These are phyloP conservation scores for Hygrophorus pudorinus DNA, from an alignment of 768 basidiomycete genomes.

Conservation along the genomic window DNA sequence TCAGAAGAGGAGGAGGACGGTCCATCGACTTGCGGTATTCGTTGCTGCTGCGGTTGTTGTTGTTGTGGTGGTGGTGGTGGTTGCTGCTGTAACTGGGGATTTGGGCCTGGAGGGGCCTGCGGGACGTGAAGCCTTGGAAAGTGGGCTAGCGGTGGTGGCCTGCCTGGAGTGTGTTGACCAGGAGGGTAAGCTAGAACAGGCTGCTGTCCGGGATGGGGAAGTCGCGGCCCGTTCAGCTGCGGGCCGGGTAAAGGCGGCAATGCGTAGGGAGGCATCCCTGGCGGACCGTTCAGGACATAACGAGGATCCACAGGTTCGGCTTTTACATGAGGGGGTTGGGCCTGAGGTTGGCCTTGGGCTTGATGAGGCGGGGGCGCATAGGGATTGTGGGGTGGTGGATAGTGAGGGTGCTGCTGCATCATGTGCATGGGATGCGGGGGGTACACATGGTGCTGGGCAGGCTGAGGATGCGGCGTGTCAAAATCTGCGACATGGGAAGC, in stretches of 20 bases:
- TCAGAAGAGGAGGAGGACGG: slow-evolving; percentile 66
- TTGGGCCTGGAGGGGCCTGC: background rate
- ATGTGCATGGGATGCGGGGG: slow-evolving; percentile 56
- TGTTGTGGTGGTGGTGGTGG: slow-evolving; percentile 3
- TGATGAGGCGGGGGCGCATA: slow-evolving; percentile 31
- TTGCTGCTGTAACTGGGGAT: background rate
- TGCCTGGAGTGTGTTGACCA: slow-evolving; percentile 14
- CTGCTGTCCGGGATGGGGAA: slow-evolving; percentile 47
- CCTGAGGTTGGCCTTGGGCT: slow-evolving; percentile 19
- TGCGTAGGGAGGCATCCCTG: slow-evolving; percentile 33
- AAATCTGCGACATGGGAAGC: slow-evolving; percentile 95
- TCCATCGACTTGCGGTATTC: slow-evolving; percentile 77
- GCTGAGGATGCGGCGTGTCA: slow-evolving; percentile 38
- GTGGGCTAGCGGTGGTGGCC: slow-evolving; percentile 9
- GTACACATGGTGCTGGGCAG: slow-evolving; percentile 43
- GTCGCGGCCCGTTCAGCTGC: slow-evolving; percentile 40
- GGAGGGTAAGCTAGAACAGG: slow-evolving; percentile 45
- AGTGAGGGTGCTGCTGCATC: slow-evolving; percentile 54
- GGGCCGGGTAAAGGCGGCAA: slow-evolving; percentile 61
- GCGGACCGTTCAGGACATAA: slow-evolving; percentile 44
- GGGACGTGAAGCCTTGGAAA: background rate
- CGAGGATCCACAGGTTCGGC: slow-evolving; percentile 63
- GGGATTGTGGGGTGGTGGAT: slow-evolving; percentile 40
- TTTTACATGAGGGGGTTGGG: slow-evolving; percentile 43
- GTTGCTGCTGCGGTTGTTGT: slow-evolving; percentile 22